Conservation (phyloP, 768 basidiomycete genomes). For the Mycena kentingensis region DNA sequence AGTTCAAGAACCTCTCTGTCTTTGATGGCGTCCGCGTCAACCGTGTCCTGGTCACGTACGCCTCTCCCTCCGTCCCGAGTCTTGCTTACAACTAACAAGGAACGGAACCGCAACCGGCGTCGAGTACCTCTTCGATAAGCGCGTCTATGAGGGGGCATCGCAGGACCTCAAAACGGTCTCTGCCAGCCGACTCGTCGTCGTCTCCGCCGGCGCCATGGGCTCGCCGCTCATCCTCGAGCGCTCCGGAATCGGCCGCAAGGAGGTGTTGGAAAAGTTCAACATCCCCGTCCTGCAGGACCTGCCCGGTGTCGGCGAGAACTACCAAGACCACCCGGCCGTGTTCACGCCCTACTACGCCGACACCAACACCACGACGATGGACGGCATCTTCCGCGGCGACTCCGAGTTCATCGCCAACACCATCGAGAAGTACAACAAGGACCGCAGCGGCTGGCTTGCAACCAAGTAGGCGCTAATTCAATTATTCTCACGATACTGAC, state of each 20-base stretch:
- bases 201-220: slow-evolving; percentile 43
- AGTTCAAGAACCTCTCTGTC: slow-evolving; percentile 25
- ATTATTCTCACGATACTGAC: no score
- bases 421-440: no score
- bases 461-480: no score
- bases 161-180: slow-evolving; percentile 13
- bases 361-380: no score
- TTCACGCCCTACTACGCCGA: no score
- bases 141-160: slow-evolving; percentile 15
- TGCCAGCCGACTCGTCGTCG: slow-evolving; percentile 38
- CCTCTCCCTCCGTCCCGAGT: not conserved
- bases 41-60: slow-evolving; percentile 28
- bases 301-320: slow-evolving; percentile 44
- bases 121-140: slow-evolving; percentile 16
- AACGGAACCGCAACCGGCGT: slow-evolving; percentile 12
- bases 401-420: no score
- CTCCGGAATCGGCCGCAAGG: slow-evolving; percentile 43
- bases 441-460: no score
- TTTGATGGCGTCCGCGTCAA: slow-evolving; percentile 25
- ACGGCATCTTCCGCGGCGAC: no score
- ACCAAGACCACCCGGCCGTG: no score
- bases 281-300: slow-evolving; percentile 37
- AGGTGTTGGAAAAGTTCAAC: slow-evolving; percentile 29
- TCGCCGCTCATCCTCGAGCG: slow-evolving; percentile 48
- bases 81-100: slow-evolving; percentile 23